Conservation (phyloP, 2,329 filamentous ascomycete species). For the Diaporthe aspalathi region DNA sequence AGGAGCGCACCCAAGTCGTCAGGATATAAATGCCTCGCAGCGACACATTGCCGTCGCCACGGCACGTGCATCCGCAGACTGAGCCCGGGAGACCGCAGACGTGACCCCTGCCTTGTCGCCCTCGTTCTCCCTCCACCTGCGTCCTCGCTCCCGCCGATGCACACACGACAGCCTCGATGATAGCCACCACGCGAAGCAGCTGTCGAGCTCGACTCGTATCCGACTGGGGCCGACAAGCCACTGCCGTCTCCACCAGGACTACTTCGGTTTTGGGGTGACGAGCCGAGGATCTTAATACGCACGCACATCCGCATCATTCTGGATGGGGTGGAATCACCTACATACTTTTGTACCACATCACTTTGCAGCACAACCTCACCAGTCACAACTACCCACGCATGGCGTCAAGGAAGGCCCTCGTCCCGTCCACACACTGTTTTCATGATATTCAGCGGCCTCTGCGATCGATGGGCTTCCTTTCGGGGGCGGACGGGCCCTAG, state of each 20-base stretch:
- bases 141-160: not conserved
- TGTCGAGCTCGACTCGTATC: not conserved
- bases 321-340: not conserved
- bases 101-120: not conserved
- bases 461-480: slow-evolving; percentile 16
- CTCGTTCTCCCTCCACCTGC: not conserved
- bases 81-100: slow-evolving; percentile 5
- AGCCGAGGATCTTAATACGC: not conserved
- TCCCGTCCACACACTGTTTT: slow-evolving; percentile 14
- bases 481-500: slow-evolving; percentile 21
- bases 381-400: slow-evolving; percentile 21
- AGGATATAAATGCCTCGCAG: slow-evolving; percentile 56
- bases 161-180: slow-evolving; percentile 2
- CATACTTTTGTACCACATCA: slow-evolving; percentile 16
- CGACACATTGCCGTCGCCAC: not conserved
- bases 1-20: slow-evolving; percentile 93
- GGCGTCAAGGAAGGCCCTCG: slow-evolving; percentile 22
- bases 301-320: slow-evolving; percentile 6
- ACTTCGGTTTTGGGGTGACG: not conserved
- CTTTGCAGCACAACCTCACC: not conserved
- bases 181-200: not conserved
- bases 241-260: not conserved
- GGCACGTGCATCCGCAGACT: not conserved
- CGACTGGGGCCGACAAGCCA: not conserved
- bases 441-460: slow-evolving; percentile 15